Base-by-base conservation (phyloP, 257 asterid genomes). In the Hygrophila difformis region DNA sequence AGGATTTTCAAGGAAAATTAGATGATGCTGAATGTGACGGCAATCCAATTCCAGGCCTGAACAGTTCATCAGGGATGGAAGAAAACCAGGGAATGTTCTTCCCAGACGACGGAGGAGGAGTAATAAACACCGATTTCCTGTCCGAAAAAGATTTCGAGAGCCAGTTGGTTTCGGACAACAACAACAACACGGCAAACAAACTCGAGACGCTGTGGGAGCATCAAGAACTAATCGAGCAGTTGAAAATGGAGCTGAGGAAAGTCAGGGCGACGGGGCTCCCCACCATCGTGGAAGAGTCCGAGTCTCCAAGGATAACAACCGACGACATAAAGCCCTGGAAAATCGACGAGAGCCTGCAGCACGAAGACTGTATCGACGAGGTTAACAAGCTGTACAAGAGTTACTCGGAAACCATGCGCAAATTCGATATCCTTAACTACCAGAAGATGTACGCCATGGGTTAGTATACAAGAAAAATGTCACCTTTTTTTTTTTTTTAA, bases 401-500 rank as follows among this genome's bases (percentile, higher is more conserved):
- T 44, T 82, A 78, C 59, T 54, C 52, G 5, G 86, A 76, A 51
- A 65, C 65, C 51, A 78, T 78, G 91, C 64, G 84, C 21, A 76
- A 71, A 65, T 66, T 82, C 1, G 91, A 82, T 44, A 78, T 82
- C 61, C 68, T 82, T 74, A 82, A 66, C 35, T 78, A 82, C 73
- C 94, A 82, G 65, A 82, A 78, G 81, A 79, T 82, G 83, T 79
- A 78, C 49, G 81, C 94, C 57, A 76, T 73, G 64, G 93, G 89
- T 81, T 37, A 65, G 84, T 73, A 31, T 47, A 16, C n/a, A 8
- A 36, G 12, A 6, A 18, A 10, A 46, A 23, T 15, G 23, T 21
- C 28, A 20, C 3, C 0, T 13, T 26, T n/a, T 2, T 7, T 9
- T 9, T 2, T 33, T 10, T 10, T 5, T 3, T 33, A 5, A 2